Evolutionary conservation across 148 eudicot genomes (phyloP).

Genomic region (Spergularia marina): DNA sequence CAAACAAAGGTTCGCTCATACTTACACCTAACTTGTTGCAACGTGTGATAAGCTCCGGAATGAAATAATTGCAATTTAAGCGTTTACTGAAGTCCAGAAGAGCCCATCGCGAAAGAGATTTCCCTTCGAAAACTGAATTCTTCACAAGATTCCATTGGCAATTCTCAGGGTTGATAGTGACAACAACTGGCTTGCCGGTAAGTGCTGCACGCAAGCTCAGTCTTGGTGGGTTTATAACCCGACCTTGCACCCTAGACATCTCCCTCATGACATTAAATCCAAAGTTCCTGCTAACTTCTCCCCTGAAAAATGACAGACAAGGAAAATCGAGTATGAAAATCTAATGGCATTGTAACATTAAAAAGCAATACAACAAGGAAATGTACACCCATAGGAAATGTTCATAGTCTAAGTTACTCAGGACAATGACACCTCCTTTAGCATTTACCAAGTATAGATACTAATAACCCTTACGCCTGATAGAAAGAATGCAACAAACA

Average conservation of each 20-base stretch:
- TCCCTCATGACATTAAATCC: conserved; percentile 36
- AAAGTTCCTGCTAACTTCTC: conserved; percentile 41
- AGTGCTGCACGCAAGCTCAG: conserved; percentile 43
- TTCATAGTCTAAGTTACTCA: neutral
- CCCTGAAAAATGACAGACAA: conserved; percentile 30
- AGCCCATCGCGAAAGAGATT: conserved; percentile 54
- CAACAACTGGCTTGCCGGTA: neutral
- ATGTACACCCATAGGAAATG: neutral
- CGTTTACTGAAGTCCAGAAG: conserved; percentile 41
- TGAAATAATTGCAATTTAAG: conserved; percentile 14
- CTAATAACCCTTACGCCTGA: neutral
- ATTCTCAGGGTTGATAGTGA: conserved; percentile 38
- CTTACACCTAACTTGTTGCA: conserved; percentile 40
- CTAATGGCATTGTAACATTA: neutral
- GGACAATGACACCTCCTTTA: neutral
- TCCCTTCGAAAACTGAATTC: conserved; percentile 50
- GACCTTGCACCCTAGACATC: conserved; percentile 49
- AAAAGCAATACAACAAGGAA: neutral
- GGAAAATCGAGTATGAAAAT: neutral
- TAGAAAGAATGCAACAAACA: no score
- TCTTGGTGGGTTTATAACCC: conserved; percentile 58
- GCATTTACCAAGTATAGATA: neutral
- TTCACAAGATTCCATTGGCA: conserved; percentile 61
- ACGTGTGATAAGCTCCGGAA: conserved; percentile 36
- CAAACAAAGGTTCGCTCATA: conserved; percentile 34